Evolutionary conservation across 1,284 basidiomycete genomes (phyloP), one percentile per base, ranked within the genome.

Genomic region (Fomitopsis betulina): DNA sequence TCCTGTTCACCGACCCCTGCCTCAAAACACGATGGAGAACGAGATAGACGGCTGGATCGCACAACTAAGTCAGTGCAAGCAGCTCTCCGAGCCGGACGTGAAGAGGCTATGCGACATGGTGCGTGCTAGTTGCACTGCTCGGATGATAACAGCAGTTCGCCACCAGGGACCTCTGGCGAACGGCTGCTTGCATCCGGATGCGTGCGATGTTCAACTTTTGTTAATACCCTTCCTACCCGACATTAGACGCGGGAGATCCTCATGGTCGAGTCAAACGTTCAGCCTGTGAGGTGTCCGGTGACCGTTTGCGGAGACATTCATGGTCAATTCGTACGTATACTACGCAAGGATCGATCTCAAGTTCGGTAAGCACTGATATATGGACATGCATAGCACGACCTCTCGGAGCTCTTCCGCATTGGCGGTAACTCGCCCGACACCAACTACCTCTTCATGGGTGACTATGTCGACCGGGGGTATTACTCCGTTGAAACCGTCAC

Each of bases 371-470:
- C 56, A 43, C 59, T 35, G 27, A 33, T 40, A 37, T 47, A 49
- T 49, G 15, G 27, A 25, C 54, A 38, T 52, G 56, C 55, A 43
- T 61, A 98, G 96, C 96, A 98, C 76, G 97, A 99, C 80, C 89
- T 99, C 58, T 97, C 95, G 61, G 97, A 99, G 75, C 89, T 99
- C 50, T 99, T 99, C 80, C 91, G 96, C 58, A 99, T 99, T 73
- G 96, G 97, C 56, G 97, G 96, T 61, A 98, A 98, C 80, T 98
- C 96, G 45, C 97, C 96, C 59, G 97, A 99, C 79, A 98, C 97
- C 63, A 99, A 99, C 79, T 99, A 99, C 76, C 91, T 99, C 67
- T 99, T 99, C 82, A 99, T 99, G 97, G 97, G 97, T 49, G 96
- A 99, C 81, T 99, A 98, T 71, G 97, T 99, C 67, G 97, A 99